phyloP scores from a whole-genome alignment of 2,329 filamentous ascomycete species.

The Aureobasidium sp. region DNA sequence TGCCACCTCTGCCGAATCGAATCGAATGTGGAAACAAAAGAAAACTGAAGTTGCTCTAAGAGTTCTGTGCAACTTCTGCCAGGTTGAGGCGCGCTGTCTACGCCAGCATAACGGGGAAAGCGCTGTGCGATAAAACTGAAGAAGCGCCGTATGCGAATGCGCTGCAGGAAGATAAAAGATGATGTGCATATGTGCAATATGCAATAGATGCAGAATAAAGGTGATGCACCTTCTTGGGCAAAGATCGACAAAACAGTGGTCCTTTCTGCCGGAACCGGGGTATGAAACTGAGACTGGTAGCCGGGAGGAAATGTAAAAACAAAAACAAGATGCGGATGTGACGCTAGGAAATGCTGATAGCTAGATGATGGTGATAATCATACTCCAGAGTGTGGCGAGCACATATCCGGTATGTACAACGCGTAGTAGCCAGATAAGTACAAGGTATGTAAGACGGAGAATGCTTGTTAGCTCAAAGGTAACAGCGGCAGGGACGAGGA shows the following conservation, averaged over 20 bases:
- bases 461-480: background rate
- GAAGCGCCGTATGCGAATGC: background rate
- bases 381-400: constrained; percentile 5
- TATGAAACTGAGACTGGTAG: constrained; percentile 7
- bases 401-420: constrained; percentile 13
- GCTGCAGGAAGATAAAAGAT: constrained; percentile 5
- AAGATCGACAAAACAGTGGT: constrained; percentile 9
- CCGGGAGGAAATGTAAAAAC: background rate
- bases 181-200: constrained; percentile 8
- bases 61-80: background rate
- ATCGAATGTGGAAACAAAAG: constrained; percentile 1
- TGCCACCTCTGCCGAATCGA: background rate
- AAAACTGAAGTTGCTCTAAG: background rate
- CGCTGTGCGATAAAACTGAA: background rate
- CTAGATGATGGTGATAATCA: constrained; percentile 5
- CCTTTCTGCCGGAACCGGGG: constrained; percentile 6
- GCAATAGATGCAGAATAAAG: constrained; percentile 1
- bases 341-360: constrained; percentile 11
- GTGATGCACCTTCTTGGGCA: background rate
- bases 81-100: background rate
- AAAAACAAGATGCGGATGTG: constrained; percentile 5
- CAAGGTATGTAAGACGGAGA: background rate
- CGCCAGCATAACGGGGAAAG: background rate
- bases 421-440: background rate
- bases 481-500: background rate